Evolutionary conservation across 495 filamentous ascomycete species (phyloP).

Genomic region (Glonium stellatum): DNA sequence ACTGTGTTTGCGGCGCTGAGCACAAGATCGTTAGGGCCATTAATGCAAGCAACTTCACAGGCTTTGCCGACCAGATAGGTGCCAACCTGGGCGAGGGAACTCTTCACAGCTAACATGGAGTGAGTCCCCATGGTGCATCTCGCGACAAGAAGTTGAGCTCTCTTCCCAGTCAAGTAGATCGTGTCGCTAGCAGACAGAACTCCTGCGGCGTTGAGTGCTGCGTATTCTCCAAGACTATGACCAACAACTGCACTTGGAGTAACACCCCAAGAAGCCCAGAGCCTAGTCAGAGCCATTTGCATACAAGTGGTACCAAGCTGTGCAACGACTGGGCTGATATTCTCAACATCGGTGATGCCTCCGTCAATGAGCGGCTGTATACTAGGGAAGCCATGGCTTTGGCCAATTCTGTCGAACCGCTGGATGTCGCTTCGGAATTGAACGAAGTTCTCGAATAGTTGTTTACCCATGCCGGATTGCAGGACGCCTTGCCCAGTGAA

Average conservation of each 20-base stretch:
- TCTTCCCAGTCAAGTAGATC: conserved; percentile 36
- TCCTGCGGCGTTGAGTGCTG: conserved; percentile 38
- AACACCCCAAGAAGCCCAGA: conserved; percentile 37
- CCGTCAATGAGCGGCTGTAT: conserved; percentile 31
- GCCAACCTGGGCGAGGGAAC: conserved; percentile 28
- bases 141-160: conserved; percentile 33
- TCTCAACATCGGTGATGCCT: conserved; percentile 17
- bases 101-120: conserved; percentile 49
- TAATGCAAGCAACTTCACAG: conserved; percentile 48
- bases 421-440: conserved; percentile 31
- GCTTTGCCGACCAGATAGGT: conserved; percentile 28
- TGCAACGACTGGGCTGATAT: conserved; percentile 20
- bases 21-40: conserved; percentile 46
- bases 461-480: conserved; percentile 33
- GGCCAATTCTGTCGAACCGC: conserved; percentile 28
- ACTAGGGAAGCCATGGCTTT: conserved; percentile 30
- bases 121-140: conserved; percentile 32
- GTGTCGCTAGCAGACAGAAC: conserved; percentile 37
- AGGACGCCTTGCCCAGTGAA: conserved; percentile 41
- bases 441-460: conserved; percentile 28
- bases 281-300: conserved; percentile 37
- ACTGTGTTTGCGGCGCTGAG: conserved; percentile 42
- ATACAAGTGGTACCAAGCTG: conserved; percentile 34
- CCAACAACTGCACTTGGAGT: conserved; percentile 36
- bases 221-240: conserved; percentile 43